Evolutionary conservation across 148 eudicot genomes (phyloP), one percentile per base, ranked within the genome.

Genomic region (Chenopodium suecicum): DNA sequence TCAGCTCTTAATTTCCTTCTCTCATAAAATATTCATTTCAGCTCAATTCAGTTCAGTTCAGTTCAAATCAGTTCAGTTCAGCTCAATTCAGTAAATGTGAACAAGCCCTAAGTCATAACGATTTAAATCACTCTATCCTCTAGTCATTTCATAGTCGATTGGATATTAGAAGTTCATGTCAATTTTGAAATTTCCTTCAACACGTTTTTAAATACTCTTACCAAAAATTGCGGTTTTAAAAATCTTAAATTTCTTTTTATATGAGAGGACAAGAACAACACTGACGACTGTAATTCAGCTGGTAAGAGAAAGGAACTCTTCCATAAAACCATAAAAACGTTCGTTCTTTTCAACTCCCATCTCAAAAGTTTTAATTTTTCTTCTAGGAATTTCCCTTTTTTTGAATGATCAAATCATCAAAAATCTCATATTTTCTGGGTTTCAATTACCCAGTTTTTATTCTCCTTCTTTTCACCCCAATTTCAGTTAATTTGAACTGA

Each of bases 251-350:
- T 62, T 9, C 54, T 54, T 8, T 63, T 67, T 77, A 14, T 54
- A 31, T 2, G 60, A 29, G 44, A 44, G 7, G 82, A 79, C 82
- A 56, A 1, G n/a, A 80, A 50, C 54, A 50, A 3, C 13, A 50
- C 73, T 81, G 83, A 74, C 65, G 78, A 73, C 64, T 74, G 70
- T 60, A 25, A 46, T 60, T 73, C 71, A 62, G 64, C 73, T 48
- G 4, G 3, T 76, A 23, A 23, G n/a, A 82, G 84, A 76, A 80
- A 82, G 76, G 75, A 31, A 54, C 44, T 7, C 65, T 7, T 29
- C 58, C 19, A 75, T 0, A 58, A 37, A 74, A 20, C 74, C 32
- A 25, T 27, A 27, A 52, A 22, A 7, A 31, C 48, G 25, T 31
- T 52, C 27, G 67, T 16, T 68, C 58, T 70, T 75, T 81, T 70